These are phyloP conservation scores for Solanum habrochaites DNA, from an alignment of 257 asterid genomes.

Conservation along the genomic window DNA sequence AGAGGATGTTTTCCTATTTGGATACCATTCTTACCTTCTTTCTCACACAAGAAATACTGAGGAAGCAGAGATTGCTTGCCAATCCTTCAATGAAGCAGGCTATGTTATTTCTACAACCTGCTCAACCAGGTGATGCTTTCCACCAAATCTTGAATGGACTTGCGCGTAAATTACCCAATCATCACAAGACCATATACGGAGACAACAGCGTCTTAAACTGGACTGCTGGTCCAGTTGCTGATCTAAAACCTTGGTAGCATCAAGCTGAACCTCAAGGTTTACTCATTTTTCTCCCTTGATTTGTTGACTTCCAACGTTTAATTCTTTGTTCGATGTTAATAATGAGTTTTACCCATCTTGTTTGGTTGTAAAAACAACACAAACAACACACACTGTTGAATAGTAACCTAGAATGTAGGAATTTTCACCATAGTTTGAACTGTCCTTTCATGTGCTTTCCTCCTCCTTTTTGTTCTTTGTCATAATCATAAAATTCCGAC, in stretches of 20 bases:
- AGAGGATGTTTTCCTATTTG: constrained; percentile 44
- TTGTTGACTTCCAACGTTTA: background rate
- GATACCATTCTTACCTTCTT: constrained; percentile 44
- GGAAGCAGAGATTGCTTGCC: constrained; percentile 15
- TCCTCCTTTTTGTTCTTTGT: no score
- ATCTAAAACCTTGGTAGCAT: constrained; percentile 4
- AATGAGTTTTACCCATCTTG: no score
- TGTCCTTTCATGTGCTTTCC: no score
- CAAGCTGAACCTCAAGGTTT: background rate
- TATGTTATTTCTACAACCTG: constrained; percentile 45
- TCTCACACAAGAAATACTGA: constrained; percentile 18
- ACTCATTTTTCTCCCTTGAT: background rate
- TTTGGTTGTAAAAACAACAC: no score
- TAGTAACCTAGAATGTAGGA: background rate
- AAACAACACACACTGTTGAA: background rate
- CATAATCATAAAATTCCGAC: background rate
- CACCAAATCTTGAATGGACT: background rate
- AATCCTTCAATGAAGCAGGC: constrained; percentile 52
- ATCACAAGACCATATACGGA: constrained; percentile 11
- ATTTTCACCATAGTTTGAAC: no score
- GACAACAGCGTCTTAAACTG: constrained; percentile 24
- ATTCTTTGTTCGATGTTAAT: background rate
- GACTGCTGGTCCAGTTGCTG: constrained; percentile 45
- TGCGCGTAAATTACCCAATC: constrained; percentile 19
- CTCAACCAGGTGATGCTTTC: background rate